phyloP scores from a whole-genome alignment of 108 stramenopile species.

The Nitzschia sp. region DNA sequence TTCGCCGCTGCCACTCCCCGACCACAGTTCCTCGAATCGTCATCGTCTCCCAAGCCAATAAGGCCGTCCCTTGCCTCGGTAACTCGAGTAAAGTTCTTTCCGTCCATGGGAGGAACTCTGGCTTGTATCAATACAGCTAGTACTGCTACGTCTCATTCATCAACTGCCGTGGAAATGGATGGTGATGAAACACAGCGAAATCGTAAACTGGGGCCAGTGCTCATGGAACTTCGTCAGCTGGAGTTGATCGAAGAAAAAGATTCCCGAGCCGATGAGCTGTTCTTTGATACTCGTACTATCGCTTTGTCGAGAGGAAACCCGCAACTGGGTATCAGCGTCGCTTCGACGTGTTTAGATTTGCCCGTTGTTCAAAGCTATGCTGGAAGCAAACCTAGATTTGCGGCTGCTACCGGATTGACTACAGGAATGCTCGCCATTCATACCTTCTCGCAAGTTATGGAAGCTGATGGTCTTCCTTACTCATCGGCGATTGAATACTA shows the following conservation, averaged over 20 bases:
- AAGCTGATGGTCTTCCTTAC: constrained; percentile 16
- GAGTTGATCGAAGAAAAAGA: constrained; percentile 19
- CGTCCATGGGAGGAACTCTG: constrained; percentile 9
- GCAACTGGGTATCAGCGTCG: constrained; percentile 52
- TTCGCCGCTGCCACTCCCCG: background rate
- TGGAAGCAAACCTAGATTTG: background rate
- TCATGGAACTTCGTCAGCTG: constrained; percentile 42
- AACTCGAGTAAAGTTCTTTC: constrained; percentile 34
- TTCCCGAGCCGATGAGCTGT: background rate
- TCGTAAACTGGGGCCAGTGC: constrained; percentile 30
- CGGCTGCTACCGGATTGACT: constrained; percentile 70
- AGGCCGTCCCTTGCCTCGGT: constrained; percentile 3
- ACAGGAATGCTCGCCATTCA: constrained; percentile 76
- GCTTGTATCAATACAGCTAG: constrained; percentile 33
- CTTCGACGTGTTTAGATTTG: constrained; percentile 67
- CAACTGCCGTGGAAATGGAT: background rate
- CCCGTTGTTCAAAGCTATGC: constrained; percentile 15
- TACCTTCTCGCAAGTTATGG: constrained; percentile 33
- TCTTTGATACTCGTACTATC: constrained; percentile 43
- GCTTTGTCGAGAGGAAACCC: constrained; percentile 62
- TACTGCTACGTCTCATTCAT: background rate
- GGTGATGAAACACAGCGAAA: background rate
- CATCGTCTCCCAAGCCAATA: background rate
- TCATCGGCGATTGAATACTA: constrained; percentile 66
- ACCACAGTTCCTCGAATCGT: background rate